These are phyloP conservation scores for Trametes sp. DNA, from an alignment of 1,284 basidiomycete genomes.

Conservation along the genomic window DNA sequence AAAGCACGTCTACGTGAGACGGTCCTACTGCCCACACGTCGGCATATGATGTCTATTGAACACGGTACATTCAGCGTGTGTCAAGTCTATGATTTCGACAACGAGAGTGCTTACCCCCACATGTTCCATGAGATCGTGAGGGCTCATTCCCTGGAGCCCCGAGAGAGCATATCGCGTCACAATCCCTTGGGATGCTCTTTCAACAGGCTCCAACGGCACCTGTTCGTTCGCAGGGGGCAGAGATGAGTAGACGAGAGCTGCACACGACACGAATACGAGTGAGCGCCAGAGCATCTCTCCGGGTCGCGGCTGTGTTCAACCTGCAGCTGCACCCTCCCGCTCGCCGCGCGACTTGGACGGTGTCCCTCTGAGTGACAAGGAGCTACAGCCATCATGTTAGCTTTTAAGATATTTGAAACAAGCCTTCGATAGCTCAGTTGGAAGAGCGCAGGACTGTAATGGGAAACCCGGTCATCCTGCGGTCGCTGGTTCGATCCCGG, in stretches of 20 bases:
- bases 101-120: conserved; percentile 25
- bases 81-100: neutral
- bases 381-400: no score
- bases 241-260: conserved; percentile 11
- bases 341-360: neutral
- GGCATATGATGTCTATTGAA: conserved; percentile 33
- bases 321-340: neutral
- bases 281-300: conserved; percentile 24
- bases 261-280: conserved; percentile 17
- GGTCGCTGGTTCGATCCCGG: conserved; percentile 33
- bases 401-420: neutral
- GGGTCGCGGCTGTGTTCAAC: conserved; percentile 20
- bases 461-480: conserved; percentile 16
- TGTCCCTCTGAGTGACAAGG: no score
- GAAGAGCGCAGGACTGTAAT: conserved; percentile 39
- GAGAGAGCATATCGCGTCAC: conserved; percentile 19
- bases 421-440: conserved; percentile 40
- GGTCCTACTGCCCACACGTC: conserved; percentile 41
- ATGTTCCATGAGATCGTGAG: conserved; percentile 24
- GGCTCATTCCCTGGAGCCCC: conserved; percentile 3
- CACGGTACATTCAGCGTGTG: neutral
- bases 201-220: neutral
- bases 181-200: neutral
- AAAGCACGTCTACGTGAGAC: conserved; percentile 35
- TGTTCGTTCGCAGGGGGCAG: neutral